These are phyloP conservation scores for Candida tetrigidarum DNA, from an alignment of 1,139 yeast genomes.

Conservation along the genomic window DNA sequence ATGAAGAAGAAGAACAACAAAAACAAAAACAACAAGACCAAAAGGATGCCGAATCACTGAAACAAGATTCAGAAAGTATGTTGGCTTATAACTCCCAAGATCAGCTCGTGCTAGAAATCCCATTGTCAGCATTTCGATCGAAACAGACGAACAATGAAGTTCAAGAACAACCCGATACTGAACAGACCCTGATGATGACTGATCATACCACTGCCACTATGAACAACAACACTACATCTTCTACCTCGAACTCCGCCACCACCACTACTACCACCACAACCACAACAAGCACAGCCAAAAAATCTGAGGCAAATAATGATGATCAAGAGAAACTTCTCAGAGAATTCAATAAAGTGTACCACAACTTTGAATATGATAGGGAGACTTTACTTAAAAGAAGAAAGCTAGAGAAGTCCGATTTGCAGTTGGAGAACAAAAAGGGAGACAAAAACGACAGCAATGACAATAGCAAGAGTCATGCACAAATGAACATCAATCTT, in stretches of 20 bases:
- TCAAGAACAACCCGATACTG: background rate
- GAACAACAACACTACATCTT: too few relatives aligned
- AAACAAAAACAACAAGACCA: slow-evolving; percentile 18
- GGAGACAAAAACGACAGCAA: slow-evolving; percentile 9
- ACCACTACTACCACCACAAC: background rate
- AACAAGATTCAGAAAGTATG: slow-evolving; percentile 8
- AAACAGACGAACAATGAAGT: background rate
- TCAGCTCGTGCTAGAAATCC: slow-evolving; percentile 36
- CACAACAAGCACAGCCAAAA: background rate
- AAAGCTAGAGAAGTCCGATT: slow-evolving; percentile 79
- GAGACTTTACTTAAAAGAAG: slow-evolving; percentile 79
- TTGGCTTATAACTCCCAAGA: slow-evolving; percentile 27
- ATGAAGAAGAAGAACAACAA: slow-evolving; percentile 24
- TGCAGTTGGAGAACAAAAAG: slow-evolving; percentile 56
- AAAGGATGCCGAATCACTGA: slow-evolving; percentile 9
- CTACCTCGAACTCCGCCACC: too few relatives aligned
- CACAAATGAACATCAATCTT: slow-evolving; percentile 22
- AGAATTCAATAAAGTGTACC: slow-evolving; percentile 67
- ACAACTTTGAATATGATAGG: slow-evolving; percentile 80
- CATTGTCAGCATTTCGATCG: slow-evolving; percentile 26
- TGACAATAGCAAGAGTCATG: slow-evolving; percentile 11
- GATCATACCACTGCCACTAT: too few relatives aligned
- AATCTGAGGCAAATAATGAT: slow-evolving; percentile 23
- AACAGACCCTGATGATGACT: too few relatives aligned
- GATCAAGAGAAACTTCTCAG: slow-evolving; percentile 44